Conservation (phyloP, 2,329 filamentous ascomycete genomes). For the Pseudogymnoascus sp. region DNA sequence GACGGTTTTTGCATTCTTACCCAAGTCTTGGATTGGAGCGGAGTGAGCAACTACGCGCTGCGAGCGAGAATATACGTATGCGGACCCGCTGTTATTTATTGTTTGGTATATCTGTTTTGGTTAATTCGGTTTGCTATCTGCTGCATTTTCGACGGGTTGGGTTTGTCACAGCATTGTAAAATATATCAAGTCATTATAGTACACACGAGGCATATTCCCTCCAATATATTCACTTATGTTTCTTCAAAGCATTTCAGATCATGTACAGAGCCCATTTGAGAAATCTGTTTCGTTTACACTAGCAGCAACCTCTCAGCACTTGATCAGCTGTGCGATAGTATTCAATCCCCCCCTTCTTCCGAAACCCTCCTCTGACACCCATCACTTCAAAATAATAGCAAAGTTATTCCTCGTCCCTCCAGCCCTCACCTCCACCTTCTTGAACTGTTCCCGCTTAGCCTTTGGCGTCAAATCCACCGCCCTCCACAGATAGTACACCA, state of each 20-base stretch:
- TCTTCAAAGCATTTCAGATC: not conserved
- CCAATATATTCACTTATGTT: not conserved
- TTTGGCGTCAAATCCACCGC: constrained; percentile 28
- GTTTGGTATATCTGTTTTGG: not conserved
- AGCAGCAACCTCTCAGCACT: constrained; percentile 8
- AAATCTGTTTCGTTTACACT: constrained; percentile 8
- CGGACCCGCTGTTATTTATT: not conserved
- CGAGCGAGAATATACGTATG: not conserved
- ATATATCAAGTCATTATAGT: not conserved
- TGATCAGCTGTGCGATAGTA: constrained; percentile 6
- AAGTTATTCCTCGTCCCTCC: constrained; percentile 84
- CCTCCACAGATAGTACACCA: constrained; percentile 85
- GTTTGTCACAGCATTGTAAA: not conserved
- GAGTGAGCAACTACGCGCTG: constrained; percentile 23
- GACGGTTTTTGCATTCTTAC: constrained; percentile 82
- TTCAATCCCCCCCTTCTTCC: not conserved
- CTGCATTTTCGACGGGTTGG: not conserved
- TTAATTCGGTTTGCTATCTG: not conserved
- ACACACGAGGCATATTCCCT: not conserved
- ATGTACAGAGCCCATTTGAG: not conserved
- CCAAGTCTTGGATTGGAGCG: constrained; percentile 62
- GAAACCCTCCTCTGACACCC: not conserved
- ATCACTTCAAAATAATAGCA: constrained; percentile 57
- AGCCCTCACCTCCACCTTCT: constrained; percentile 69
- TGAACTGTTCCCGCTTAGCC: constrained; percentile 36